Percentiles rank a stretch among this genome's conserved stretches.
These are phyloP conservation scores for Pseudogymnoascus sp. DNA, from an alignment of 2,329 filamentous ascomycete species.

Conservation along the genomic window DNA sequence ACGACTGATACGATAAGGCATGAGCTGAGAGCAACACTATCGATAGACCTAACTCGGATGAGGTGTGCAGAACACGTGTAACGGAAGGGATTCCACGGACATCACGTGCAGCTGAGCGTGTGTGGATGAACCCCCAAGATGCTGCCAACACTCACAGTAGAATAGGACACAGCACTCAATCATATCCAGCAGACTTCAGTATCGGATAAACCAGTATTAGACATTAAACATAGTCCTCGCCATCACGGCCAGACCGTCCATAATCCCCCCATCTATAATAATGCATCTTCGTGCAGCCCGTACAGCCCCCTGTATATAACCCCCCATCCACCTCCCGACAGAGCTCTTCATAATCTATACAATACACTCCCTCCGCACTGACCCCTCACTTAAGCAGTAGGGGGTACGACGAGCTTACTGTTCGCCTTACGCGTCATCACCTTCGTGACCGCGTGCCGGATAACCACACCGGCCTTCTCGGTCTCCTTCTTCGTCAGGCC, in stretches of 20 bases:
- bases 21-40: not conserved
- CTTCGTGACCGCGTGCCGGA: constrained; percentile 90
- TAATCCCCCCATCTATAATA: constrained; percentile 5
- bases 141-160: not conserved
- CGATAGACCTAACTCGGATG: not conserved
- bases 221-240: constrained; percentile 2
- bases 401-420: constrained; percentile 34
- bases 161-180: not conserved
- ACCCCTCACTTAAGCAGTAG: constrained; percentile 25
- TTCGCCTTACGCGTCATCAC: constrained; percentile 64
- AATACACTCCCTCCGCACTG: not conserved
- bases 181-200: not conserved
- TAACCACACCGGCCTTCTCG: constrained; percentile 82
- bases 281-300: not conserved
- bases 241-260: not conserved
- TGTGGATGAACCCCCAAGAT: not conserved
- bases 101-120: not conserved
- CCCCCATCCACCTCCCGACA: not conserved
- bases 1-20: not conserved
- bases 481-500: constrained; percentile 89
- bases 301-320: constrained; percentile 1
- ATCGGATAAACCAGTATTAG: constrained; percentile 3
- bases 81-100: not conserved
- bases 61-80: not conserved
- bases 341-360: constrained; percentile 6